These are phyloP conservation scores for Eimeria tenella DNA, from an alignment of 169 alveolate species.

Conservation along the genomic window DNA sequence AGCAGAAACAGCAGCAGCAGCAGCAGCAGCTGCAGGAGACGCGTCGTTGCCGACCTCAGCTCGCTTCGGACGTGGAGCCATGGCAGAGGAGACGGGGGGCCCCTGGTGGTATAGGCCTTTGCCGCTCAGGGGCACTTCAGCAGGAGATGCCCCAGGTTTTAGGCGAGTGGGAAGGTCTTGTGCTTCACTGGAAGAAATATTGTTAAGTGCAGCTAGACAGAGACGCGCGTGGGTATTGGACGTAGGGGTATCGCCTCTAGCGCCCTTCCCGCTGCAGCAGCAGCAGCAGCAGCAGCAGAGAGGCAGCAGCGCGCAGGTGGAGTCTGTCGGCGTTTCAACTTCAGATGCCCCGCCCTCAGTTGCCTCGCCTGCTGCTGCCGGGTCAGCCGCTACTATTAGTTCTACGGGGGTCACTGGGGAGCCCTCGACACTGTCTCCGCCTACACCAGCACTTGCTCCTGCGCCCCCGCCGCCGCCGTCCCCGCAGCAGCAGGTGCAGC, in stretches of 20 bases:
- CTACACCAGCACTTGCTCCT: neutral
- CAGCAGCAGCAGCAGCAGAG: conserved; percentile 62
- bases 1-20: conserved; percentile 11
- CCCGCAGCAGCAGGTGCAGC: conserved; percentile 1
- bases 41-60: neutral
- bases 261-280: conserved; percentile 9
- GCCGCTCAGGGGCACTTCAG: neutral
- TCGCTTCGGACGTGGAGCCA: neutral
- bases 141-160: neutral
- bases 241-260: neutral
- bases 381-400: neutral
- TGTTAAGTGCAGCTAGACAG: conserved; percentile 27
- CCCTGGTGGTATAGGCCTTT: conserved; percentile 11
- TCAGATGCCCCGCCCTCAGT: neutral
- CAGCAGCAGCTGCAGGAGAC: conserved; percentile 36
- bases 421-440: neutral
- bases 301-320: neutral
- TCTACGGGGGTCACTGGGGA: neutral
- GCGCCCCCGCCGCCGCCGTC: neutral
- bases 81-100: neutral
- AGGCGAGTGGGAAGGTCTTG: conserved; percentile 25
- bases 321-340: neutral
- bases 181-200: conserved; percentile 28
- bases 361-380: conserved; percentile 7
- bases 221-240: conserved; percentile 35